A percentile compares a stretch with the other conserved stretches of the same genome.
These are phyloP conservation scores for Neurospora africana DNA, from an alignment of 495 filamentous ascomycete species.

Conservation along the genomic window DNA sequence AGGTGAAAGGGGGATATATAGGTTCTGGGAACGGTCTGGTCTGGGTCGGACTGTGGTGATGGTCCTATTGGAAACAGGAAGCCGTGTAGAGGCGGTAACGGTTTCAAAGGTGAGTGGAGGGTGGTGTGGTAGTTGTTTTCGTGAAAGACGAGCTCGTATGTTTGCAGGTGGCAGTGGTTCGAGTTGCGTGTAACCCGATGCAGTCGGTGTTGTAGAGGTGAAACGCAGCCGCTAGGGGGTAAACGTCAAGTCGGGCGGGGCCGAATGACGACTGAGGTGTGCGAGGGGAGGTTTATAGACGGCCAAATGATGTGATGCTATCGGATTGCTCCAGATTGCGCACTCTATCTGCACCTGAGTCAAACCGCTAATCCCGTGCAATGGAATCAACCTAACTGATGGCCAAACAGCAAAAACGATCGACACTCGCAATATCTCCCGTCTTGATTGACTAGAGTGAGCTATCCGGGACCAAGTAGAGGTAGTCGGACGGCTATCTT, in stretches of 20 bases:
- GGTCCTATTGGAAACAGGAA: not conserved
- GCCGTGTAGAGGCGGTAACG: not conserved
- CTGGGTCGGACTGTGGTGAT: not conserved
- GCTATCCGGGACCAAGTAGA: not conserved
- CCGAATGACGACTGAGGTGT: conserved; percentile 16
- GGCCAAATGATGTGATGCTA: not conserved
- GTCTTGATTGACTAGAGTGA: not conserved
- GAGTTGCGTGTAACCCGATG: conserved; percentile 9
- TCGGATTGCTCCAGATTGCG: not conserved
- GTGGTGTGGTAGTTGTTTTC: not conserved
- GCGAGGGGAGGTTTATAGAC: conserved; percentile 1
- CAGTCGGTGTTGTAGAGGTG: conserved; percentile 9
- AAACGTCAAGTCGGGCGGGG: conserved; percentile 6
- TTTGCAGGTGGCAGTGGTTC: conserved; percentile 18
- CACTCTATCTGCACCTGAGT: not conserved
- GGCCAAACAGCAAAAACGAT: not conserved
- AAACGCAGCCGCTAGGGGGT: conserved; percentile 13
- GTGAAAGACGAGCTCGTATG: conserved; percentile 15
- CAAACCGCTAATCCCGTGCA: not conserved
- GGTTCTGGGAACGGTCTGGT: not conserved
- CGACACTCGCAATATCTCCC: not conserved
- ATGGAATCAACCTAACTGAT: not conserved
- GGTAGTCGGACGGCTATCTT: not conserved
- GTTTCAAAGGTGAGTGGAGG: not conserved
- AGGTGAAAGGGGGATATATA: conserved; percentile 4